Base-by-base conservation (phyloP, 202 grass and related monocot species). In the Hordeum pubiflorum region DNA sequence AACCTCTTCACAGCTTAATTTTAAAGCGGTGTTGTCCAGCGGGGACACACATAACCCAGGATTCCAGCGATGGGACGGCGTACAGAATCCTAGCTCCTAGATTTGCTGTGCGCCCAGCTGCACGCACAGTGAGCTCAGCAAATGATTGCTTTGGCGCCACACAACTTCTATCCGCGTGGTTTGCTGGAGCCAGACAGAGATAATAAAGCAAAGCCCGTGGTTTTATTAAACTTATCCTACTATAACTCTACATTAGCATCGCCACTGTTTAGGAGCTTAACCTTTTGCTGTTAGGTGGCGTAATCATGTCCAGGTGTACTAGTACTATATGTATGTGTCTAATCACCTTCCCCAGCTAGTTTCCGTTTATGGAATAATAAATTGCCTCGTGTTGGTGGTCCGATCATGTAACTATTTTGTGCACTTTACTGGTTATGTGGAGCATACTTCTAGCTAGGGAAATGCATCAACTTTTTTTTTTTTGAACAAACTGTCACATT, bases 131-230 rank as follows among this genome's bases (percentile, higher is more conserved):
- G 83, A 69, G 50, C 67, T 72, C 74, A 62, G 83, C 75, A 63
- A 82, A 86, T 86, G 83, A 83, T 89, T 86, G 75, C 79, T 83
- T 89, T 86, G 79, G 74, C 83, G 75, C 83, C 79, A 79, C 59
- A 69, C 54, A 37, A 69, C 48, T 22, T 44, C 33, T 66, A 29
- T 57, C 57, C 33, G 12, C 38, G 44, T 85, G 79, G 74, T 54
- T 54, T 54, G 52, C 31, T 61, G 69, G 48, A 60, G 75, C 50
- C 31, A 36, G 58, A 74, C 24, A 64, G 8, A 13, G 9, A 8
- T 34, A 3, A 54, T n/a, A 54, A 23, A 48, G 4, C 38, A 54
- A 10, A 34, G 1, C 55, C 15, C 43, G 20, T 9, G 9, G 52
- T 72, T 58, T 58, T 9, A 10, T 23, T 52, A 72, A 72, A 72